A percentile compares a stretch with the other conserved stretches of the same genome.
Evolutionary conservation across 345 rosid genomes (phyloP).

Genomic region (Alliaria petiolata): DNA sequence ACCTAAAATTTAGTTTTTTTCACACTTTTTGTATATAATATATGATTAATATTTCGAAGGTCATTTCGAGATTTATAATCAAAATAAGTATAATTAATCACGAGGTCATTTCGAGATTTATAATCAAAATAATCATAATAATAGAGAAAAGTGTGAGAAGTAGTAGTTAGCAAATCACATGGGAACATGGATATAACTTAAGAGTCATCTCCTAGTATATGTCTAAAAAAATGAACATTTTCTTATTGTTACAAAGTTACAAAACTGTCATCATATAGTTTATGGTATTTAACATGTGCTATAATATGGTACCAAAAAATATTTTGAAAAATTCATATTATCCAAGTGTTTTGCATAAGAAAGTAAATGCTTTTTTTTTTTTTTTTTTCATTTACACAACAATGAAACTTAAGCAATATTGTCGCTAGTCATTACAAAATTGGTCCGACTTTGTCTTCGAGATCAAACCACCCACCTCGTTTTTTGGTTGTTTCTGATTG

Average conservation of each 20-base stretch:
- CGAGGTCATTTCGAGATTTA: not conserved
- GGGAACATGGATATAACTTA: conserved; percentile 13
- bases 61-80: not conserved
- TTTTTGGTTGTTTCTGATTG: conserved; percentile 17
- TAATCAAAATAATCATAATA: not conserved
- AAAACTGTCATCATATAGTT: not conserved
- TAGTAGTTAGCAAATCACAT: conserved; percentile 30
- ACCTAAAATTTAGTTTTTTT: not conserved
- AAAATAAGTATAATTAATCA: not conserved
- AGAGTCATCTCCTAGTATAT: not conserved
- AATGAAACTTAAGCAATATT: conserved; percentile 8
- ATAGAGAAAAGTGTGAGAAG: conserved; percentile 13
- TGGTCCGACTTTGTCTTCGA: conserved; percentile 6
- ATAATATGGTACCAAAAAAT: not conserved
- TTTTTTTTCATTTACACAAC: not conserved
- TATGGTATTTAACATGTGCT: not conserved
- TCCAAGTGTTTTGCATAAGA: not conserved
- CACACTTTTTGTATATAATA: not conserved
- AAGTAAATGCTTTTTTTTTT: not conserved
- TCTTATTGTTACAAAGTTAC: not conserved
- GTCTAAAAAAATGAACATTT: not conserved
- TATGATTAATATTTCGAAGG: not conserved
- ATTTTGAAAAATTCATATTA: not conserved
- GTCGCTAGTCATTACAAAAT: not conserved
- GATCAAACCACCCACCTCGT: conserved; percentile 14